Conservation (phyloP, 129 eudicot species). For the Centella asiatica region DNA sequence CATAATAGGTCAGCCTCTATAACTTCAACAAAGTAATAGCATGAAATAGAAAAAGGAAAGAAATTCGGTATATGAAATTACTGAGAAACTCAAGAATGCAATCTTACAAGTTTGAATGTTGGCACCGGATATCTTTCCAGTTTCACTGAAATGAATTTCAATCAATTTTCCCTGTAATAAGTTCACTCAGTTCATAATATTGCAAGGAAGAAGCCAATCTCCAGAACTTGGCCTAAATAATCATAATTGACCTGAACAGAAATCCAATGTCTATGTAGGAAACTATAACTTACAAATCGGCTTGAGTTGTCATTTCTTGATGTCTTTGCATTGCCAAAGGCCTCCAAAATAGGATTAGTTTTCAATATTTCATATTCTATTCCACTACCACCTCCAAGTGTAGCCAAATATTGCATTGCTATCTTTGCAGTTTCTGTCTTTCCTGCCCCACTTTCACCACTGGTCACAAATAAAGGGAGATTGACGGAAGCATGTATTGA, state of each 20-base stretch:
- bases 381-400: constrained; percentile 98
- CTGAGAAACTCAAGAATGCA: neutral
- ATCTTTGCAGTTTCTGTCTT: constrained; percentile 98
- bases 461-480: constrained; percentile 21
- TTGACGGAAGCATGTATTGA: neutral
- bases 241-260: neutral
- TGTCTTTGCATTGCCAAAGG: constrained; percentile 98
- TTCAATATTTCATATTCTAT: constrained; percentile 81
- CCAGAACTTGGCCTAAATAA: neutral
- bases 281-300: constrained; percentile 78
- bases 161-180: constrained; percentile 83
- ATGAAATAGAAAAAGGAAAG: neutral
- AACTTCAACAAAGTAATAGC: neutral
- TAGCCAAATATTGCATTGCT: constrained; percentile 99
- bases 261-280: neutral
- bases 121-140: constrained; percentile 97
- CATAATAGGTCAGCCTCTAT: constrained; percentile 13
- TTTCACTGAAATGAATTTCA: constrained; percentile 96
- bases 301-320: constrained; percentile 87
- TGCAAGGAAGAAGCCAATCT: constrained; percentile 9
- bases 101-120: constrained; percentile 89
- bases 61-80: neutral
- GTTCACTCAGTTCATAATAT: constrained; percentile 8
- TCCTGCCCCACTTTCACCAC: constrained; percentile 99
- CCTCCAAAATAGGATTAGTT: constrained; percentile 89